Evolutionary conservation across 2,329 filamentous ascomycete species (phyloP), one percentile per base, ranked within the genome.

Genomic region (Stromatinia cepivora): DNA sequence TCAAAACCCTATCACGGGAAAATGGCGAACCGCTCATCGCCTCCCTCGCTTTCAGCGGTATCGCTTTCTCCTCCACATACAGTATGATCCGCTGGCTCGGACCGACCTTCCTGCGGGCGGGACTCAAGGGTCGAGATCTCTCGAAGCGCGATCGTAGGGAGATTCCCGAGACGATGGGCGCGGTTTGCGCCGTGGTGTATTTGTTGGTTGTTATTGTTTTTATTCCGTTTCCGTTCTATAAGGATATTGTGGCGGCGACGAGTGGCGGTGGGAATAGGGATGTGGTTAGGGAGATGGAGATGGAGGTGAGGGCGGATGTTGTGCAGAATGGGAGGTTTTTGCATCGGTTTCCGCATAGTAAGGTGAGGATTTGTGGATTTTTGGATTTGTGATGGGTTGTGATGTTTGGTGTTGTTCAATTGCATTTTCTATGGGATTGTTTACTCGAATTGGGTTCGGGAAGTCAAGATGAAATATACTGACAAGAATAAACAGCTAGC

Each of bases 151-250:
- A 88, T 75, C 87, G 87, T 74, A 85, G 85, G 70, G 92, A 95
- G 80, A 90, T 97, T 76, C 95, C 95, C 31, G 95, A 99, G 81
- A 94, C 92, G 74, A 97, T 99, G 94, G 95, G 95, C 42, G 92
- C 93, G 70, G 87, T 99, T 36, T 96, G 92, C 78, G 95, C 94
- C 11, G 88, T 95, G 73, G 93, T 98, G 36, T 98, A 98, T 81
- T 85, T 99, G 56, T 85, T 99, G 73, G 87, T 89, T 63, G 86
- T 98, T 74, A 96, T 98, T 74, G 83, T 93, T 72, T 99, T 99
- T 79, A 93, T 98, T 70, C 95, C 95, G 0, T 97, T 97, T 80
- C 92, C 94, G 1, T 98, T 99, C 80, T 98, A 97, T 84, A 97
- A 97, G 81, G 94, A 98, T 79, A 96, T 99, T 74, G 94, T 97